Percentiles rank a stretch among this genome's conserved stretches.
phyloP scores from a whole-genome alignment of 306 rosid species.

The Pyrus betulifolia region DNA sequence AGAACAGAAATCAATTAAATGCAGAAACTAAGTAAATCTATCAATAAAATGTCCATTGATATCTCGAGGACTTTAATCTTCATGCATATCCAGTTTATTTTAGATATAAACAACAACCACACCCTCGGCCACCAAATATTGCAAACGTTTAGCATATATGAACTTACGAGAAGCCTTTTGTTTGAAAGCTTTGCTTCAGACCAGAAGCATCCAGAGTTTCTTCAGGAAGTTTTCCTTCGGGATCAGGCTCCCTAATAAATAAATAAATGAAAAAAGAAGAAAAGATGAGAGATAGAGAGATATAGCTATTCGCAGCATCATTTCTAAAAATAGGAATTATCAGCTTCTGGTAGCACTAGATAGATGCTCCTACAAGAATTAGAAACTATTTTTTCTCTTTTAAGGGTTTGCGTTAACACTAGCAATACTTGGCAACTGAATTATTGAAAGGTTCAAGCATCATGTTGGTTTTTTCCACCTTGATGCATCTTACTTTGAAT shows the following conservation, averaged over 20 bases:
- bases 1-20: background rate
- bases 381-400: background rate
- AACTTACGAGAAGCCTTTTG: slow-evolving; percentile 87
- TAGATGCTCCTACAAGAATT: background rate
- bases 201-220: slow-evolving; percentile 72
- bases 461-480: background rate
- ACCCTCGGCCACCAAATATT: background rate
- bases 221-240: slow-evolving; percentile 85
- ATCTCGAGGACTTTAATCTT: background rate
- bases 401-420: background rate
- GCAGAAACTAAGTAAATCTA: background rate
- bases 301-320: background rate
- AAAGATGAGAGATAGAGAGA: background rate
- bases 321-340: background rate
- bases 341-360: background rate
- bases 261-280: background rate
- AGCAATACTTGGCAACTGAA: background rate
- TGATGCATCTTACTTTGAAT: slow-evolving; percentile 56
- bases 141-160: background rate
- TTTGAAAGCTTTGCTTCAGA: slow-evolving; percentile 63
- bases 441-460: background rate
- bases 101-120: background rate
- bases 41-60: background rate
- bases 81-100: background rate
- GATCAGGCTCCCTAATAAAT: slow-evolving; percentile 60